These are phyloP conservation scores for Zalerion maritima DNA, from an alignment of 495 filamentous ascomycete species.

Conservation along the genomic window DNA sequence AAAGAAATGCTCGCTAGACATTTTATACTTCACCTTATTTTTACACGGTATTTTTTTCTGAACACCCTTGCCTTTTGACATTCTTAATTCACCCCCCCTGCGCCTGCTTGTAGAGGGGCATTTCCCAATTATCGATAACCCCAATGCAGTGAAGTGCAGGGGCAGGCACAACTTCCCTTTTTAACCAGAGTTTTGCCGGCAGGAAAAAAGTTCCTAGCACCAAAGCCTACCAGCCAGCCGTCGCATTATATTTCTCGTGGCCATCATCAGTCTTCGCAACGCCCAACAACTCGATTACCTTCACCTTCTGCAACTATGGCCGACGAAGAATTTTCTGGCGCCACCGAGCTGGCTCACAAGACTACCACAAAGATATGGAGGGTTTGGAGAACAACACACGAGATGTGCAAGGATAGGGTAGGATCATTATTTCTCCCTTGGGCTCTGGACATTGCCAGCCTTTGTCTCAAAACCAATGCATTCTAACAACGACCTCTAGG, in stretches of 20 bases:
- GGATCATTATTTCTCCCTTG: conserved; percentile 8
- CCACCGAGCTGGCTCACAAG: conserved; percentile 41
- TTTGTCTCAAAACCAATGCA: background rate
- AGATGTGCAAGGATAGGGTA: conserved; percentile 77
- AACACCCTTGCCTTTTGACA: no score
- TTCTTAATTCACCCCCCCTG: no score
- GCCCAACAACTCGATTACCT: background rate
- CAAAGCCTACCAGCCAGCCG: no score
- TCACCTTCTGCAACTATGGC: conserved; percentile 27
- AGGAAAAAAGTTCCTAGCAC: no score
- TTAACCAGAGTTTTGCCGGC: no score
- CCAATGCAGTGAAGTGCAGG: no score
- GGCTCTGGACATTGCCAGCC: background rate
- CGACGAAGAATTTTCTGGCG: conserved; percentile 32
- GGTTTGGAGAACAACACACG: conserved; percentile 72
- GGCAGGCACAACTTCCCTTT: no score
- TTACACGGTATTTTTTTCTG: no score
- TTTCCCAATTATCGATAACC: no score
- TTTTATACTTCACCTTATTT: no score
- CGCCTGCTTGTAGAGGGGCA: no score
- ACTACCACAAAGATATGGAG: conserved; percentile 68
- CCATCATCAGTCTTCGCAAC: background rate
- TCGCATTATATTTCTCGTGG: conserved; percentile 11
- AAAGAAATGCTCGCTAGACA: no score
- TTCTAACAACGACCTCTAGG: conserved; percentile 37